Conservation (phyloP, 495 filamentous ascomycete genomes). For the Lophiotrema nucula region DNA sequence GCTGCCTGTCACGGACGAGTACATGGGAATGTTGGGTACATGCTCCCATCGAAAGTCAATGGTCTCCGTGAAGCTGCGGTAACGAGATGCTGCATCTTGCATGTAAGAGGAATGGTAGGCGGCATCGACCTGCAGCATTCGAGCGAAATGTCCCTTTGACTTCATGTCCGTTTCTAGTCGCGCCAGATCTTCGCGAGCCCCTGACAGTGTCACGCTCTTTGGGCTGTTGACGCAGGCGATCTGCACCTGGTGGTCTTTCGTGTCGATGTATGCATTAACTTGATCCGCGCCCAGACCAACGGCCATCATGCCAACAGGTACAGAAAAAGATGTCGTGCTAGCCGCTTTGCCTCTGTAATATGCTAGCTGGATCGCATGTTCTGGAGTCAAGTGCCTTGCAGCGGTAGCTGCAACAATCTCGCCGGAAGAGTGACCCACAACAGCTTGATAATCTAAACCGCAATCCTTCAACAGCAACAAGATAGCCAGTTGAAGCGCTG, state of each 20-base stretch:
- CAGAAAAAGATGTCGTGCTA: too few relatives aligned
- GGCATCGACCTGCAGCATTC: constrained; percentile 33
- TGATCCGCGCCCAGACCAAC: not conserved
- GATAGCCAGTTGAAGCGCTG: constrained; percentile 7
- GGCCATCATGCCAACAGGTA: constrained; percentile 2
- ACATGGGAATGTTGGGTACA: not conserved
- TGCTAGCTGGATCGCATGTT: constrained; percentile 6
- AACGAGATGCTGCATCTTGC: constrained; percentile 22
- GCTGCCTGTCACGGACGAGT: constrained; percentile 11
- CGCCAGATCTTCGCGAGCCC: not conserved
- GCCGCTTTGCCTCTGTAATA: constrained; percentile 2
- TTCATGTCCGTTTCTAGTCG: not conserved
- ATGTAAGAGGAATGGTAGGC: constrained; percentile 45
- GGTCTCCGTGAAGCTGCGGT: constrained; percentile 8
- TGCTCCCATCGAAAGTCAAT: too few relatives aligned
- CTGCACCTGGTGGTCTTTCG: not conserved
- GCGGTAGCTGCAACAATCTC: constrained; percentile 18
- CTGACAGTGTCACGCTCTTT: constrained; percentile 2
- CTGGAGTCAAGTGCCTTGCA: not conserved
- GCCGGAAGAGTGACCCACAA: constrained; percentile 18
- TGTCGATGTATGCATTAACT: not conserved
- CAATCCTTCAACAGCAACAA: not conserved
- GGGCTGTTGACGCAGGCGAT: constrained; percentile 11
- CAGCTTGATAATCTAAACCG: not conserved
- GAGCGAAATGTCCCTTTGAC: constrained; percentile 16